These are phyloP conservation scores for Neurospora sp. DNA, from an alignment of 495 filamentous ascomycete species.

Conservation along the genomic window DNA sequence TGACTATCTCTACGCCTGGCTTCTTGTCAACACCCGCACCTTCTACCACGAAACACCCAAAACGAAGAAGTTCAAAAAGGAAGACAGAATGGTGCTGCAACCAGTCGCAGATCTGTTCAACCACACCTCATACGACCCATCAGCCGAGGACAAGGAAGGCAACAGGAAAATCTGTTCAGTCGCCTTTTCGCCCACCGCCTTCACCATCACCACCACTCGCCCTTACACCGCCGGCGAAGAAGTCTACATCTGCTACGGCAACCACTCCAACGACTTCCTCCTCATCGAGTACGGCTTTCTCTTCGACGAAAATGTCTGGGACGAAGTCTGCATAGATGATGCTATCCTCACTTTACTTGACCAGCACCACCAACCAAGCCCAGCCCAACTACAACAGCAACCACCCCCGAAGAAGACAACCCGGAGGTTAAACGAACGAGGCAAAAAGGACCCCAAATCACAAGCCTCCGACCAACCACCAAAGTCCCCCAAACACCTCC, in stretches of 20 bases:
- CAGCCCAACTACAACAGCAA: neutral
- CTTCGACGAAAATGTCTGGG: constrained; percentile 55
- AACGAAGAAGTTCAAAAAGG: constrained; percentile 39
- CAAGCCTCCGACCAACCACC: neutral
- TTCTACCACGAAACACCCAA: constrained; percentile 59
- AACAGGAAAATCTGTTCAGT: constrained; percentile 41
- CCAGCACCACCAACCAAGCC: constrained; percentile 23
- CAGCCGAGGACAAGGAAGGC: constrained; percentile 34
- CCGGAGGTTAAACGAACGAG: neutral
- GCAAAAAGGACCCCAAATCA: neutral
- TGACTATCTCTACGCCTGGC: constrained; percentile 62
- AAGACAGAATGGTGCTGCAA: constrained; percentile 70
- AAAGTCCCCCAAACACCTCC: constrained; percentile 24
- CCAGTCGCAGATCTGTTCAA: constrained; percentile 89
- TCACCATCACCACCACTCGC: constrained; percentile 46
- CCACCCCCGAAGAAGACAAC: neutral
- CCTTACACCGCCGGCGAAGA: constrained; percentile 58
- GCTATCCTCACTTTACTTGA: constrained; percentile 48
- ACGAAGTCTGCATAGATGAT: constrained; percentile 59
- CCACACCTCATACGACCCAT: constrained; percentile 31
- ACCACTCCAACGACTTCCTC: constrained; percentile 71
- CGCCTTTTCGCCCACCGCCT: constrained; percentile 45
- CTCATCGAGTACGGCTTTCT: constrained; percentile 80
- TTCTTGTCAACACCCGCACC: constrained; percentile 71
- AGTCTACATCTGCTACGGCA: constrained; percentile 69